Evolutionary conservation across 306 rosid species (phyloP).

Genomic region (Fagus crenata): DNA sequence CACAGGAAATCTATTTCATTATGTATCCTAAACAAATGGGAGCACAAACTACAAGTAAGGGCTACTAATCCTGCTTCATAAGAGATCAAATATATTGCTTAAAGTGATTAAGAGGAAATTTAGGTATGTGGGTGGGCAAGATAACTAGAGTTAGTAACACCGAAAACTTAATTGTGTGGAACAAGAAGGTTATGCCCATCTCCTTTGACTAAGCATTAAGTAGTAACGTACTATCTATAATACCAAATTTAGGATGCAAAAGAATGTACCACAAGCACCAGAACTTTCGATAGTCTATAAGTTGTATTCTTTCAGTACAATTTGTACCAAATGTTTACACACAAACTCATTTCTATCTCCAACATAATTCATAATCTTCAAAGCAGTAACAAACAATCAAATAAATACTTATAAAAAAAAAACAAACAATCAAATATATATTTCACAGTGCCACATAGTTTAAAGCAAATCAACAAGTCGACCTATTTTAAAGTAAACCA

Average conservation of each 20-base stretch:
- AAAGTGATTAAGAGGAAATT: background rate
- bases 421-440: background rate
- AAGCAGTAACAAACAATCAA: conserved; percentile 1
- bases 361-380: background rate
- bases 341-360: background rate
- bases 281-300: background rate
- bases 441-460: background rate
- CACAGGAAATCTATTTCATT: background rate
- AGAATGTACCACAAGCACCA: background rate
- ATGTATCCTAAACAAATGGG: background rate
- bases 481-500: conserved; percentile 21
- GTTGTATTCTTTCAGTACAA: background rate
- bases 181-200: background rate
- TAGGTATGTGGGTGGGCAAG: background rate
- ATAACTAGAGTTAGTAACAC: background rate
- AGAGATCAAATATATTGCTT: background rate
- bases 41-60: background rate
- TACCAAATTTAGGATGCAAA: background rate
- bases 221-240: background rate
- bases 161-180: background rate
- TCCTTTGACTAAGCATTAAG: background rate
- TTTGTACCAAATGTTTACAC: background rate
- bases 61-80: background rate
- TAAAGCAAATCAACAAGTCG: background rate
- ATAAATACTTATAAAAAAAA: too few relatives aligned